Evolutionary conservation across 2,329 filamentous ascomycete species (phyloP), one percentile per base, ranked within the genome.

Genomic region (Botryotinia narcissicola): DNA sequence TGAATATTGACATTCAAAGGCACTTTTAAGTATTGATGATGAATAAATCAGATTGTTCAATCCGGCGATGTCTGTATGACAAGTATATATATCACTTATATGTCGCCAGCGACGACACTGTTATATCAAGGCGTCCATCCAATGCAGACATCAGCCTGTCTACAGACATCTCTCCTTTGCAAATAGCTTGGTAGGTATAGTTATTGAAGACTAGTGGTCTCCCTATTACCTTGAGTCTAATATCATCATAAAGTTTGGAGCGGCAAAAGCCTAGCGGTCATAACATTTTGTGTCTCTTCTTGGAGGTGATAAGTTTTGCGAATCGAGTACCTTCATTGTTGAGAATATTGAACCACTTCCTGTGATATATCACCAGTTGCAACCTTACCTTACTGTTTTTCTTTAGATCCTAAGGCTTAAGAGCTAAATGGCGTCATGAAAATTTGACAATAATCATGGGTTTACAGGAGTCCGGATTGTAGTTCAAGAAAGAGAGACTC

Each of bases 221-320:
- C 16, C 51, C n/a, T 18, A 14, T 57, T 57, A 18, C 51, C 51
- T 29, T 7, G n/a, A 57, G 14, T 57, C 51, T 0, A 29, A 18
- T 8, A 8, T 0, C 9, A 54, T 1, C 5, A 29, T 29, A 16
- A 14, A 0, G 6, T 29, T 1, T 57, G 1, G 3, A 6, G n/a
- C 6, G n/a, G n/a, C 6, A 29, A 57, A 54, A n/a, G 2, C 0
- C 7, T 29, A 8, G 14, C 9, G 18, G 51, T 18, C 14, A 57
- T 29, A 18, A 29, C 3, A 3, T 57, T 18, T 18, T 9, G 51
- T 57, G 51, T 29, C 14, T 57, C n/a, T 7, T 57, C 51, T 57
- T 57, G 14, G 14, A 29, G 51, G 18, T 32, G n/a, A n/a, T 54
- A 18, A 3, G n/a, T 18, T 40, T 42, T 62, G 60, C 25, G 16